Evolutionary conservation across 2,329 filamentous ascomycete species (phyloP).

Genomic region (Achaetomium macrosporum): DNA sequence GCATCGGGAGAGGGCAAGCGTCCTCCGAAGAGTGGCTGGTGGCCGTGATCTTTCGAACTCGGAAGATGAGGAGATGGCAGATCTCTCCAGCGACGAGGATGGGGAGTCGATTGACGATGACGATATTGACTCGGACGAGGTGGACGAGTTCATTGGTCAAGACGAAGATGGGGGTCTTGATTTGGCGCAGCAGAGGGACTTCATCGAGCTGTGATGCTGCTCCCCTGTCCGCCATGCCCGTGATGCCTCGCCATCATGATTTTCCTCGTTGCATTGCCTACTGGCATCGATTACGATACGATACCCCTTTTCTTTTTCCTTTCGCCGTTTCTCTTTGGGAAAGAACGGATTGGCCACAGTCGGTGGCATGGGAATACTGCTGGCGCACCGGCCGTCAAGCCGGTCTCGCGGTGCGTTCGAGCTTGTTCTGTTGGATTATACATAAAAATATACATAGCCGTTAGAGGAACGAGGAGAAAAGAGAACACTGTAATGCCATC

Average conservation of each 20-base stretch:
- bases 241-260: constrained; percentile 4
- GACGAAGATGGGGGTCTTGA: constrained; percentile 50
- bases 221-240: constrained; percentile 23
- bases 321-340: not conserved
- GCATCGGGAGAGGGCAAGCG: constrained; percentile 82
- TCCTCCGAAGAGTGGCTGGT: constrained; percentile 60
- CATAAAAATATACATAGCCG: not conserved
- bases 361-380: not conserved
- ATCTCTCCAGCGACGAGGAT: constrained; percentile 74
- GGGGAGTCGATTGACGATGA: constrained; percentile 62
- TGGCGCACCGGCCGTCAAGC: not conserved
- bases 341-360: not conserved
- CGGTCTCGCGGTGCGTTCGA: not conserved
- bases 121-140: constrained; percentile 72
- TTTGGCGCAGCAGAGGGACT: constrained; percentile 55
- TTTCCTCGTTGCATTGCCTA: constrained; percentile 13
- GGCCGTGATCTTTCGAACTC: constrained; percentile 39
- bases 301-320: not conserved
- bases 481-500: not conserved
- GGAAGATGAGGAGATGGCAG: constrained; percentile 53
- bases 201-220: constrained; percentile 43
- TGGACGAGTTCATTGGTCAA: constrained; percentile 58
- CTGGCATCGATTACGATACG: constrained; percentile 12
- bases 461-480: not conserved
- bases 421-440: not conserved